Evolutionary conservation across 495 filamentous ascomycete genomes (phyloP), one percentile per base, ranked within the genome.

Genomic region (Penicillium riverlandense): DNA sequence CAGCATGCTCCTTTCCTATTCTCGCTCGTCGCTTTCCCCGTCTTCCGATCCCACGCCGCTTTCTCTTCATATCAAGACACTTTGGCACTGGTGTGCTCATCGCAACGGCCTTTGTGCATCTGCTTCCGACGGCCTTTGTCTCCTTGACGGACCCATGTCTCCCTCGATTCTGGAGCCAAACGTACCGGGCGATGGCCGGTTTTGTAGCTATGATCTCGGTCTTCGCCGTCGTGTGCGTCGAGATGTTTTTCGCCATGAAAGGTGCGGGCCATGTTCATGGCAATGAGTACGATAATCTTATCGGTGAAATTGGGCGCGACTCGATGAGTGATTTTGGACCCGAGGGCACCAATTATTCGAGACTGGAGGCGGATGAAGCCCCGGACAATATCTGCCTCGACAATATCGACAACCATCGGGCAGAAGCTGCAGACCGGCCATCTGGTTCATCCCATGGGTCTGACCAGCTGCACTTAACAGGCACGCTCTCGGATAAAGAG

Each of bases 71-170:
- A 37, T 86, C 83, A 28, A 84, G 86, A 40, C 85, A 91, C 63
- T 90, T 94, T 51, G 88, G 88, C 32, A 92, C 88, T 6, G 88
- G 88, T 15, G 88, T 94, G 8, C 66, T 94, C 29, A 85, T 92
- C 48, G 86, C 88, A 13, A 90, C 88, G n/a, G 87, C 88, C 35
- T 94, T 94, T 56, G 88, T 92, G 22, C 88, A 92, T 61, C 61
- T 82, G 35, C 83, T 94, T 5, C 88, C 88, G 9, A 91, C 86
- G 3, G 88, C 88, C 29, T 91, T 91, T 58, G 63, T 76, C 33
- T 91, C 87, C 7, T 71, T 94, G 29, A 87, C 83, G 14, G 83
- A 91, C 53, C 80, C 83, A 37, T 94, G 88, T 57, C 81, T 94
- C 1, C 85, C 88, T 29, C 58, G 64, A 13, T 79, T 84, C 50